Evolutionary conservation across 2,329 filamentous ascomycete species (phyloP).

Genomic region (Ascochyta fabae): DNA sequence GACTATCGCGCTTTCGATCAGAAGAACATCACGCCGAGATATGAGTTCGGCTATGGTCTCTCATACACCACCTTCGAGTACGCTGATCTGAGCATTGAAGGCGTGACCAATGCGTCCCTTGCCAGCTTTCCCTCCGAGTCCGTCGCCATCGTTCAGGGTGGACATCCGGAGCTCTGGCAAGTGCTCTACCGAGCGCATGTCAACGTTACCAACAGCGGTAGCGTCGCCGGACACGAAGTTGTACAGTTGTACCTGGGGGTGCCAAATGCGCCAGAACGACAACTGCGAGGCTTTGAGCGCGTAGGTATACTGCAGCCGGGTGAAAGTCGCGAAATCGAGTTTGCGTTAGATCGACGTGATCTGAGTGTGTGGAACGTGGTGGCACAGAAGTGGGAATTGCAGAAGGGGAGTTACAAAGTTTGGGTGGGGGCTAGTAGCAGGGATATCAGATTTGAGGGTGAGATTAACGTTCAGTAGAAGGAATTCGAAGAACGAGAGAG

Average conservation of each 20-base stretch:
- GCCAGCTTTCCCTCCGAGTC: slow-evolving; percentile 19
- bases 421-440: slow-evolving; percentile 48
- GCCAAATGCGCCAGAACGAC: slow-evolving; percentile 67
- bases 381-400: slow-evolving; percentile 76
- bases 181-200: slow-evolving; percentile 69
- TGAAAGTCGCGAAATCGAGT: slow-evolving; percentile 66
- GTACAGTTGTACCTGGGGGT: slow-evolving; percentile 71
- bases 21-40: slow-evolving; percentile 68
- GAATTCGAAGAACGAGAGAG: too few relatives aligned
- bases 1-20: slow-evolving; percentile 79
- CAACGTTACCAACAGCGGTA: slow-evolving; percentile 73
- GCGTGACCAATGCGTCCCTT: slow-evolving; percentile 51
- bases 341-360: slow-evolving; percentile 75
- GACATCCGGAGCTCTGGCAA: slow-evolving; percentile 65
- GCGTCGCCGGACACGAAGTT: slow-evolving; percentile 69
- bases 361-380: slow-evolving; percentile 82
- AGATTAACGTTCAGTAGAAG: slow-evolving; percentile 17
- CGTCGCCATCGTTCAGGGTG: slow-evolving; percentile 37
- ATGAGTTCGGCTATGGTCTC: slow-evolving; percentile 80
- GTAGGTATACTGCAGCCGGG: slow-evolving; percentile 70
- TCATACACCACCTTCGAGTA: slow-evolving; percentile 77
- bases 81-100: slow-evolving; percentile 65
- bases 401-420: slow-evolving; percentile 34
- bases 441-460: slow-evolving; percentile 35
- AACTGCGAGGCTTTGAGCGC: slow-evolving; percentile 80